These are phyloP conservation scores for Tulasnella sp. DNA, from an alignment of 768 basidiomycete species.

Conservation along the genomic window DNA sequence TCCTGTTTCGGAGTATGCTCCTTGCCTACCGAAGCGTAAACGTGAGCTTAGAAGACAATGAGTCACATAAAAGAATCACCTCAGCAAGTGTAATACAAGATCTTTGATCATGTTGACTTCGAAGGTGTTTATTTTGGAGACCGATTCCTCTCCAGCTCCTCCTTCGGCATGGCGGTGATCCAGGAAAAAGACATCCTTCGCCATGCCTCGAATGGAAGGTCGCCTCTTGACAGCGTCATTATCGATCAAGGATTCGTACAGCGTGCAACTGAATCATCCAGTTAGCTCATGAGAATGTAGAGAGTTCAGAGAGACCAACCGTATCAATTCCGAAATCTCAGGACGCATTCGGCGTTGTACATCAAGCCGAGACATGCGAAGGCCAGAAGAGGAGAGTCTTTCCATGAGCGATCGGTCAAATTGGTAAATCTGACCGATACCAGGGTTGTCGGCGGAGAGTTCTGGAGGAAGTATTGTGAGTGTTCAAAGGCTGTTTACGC, in stretches of 20 bases:
- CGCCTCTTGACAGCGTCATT: slow-evolving; percentile 52
- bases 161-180: slow-evolving; percentile 43
- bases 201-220: slow-evolving; percentile 58
- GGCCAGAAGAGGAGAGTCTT: slow-evolving; percentile 52
- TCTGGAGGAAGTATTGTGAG: not conserved
- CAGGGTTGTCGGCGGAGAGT: slow-evolving; percentile 45
- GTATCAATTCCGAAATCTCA: slow-evolving; percentile 56
- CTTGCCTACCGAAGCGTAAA: slow-evolving; percentile 42
- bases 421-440: slow-evolving; percentile 53
- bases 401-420: slow-evolving; percentile 78
- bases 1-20: slow-evolving; percentile 46
- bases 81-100: slow-evolving; percentile 51
- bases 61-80: slow-evolving; percentile 33
- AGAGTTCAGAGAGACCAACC: slow-evolving; percentile 39
- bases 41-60: not conserved
- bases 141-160: slow-evolving; percentile 48
- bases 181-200: slow-evolving; percentile 61
- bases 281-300: too few relatives aligned
- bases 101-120: slow-evolving; percentile 62
- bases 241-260: slow-evolving; percentile 61
- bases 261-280: slow-evolving; percentile 45
- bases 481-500: slow-evolving; percentile 35
- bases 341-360: slow-evolving; percentile 77
- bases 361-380: slow-evolving; percentile 66
- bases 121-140: slow-evolving; percentile 61